A percentile compares a stretch with the other conserved stretches of the same genome.
Conservation (phyloP, 495 filamentous ascomycete species). For the Hypoxylon fragiforme region DNA sequence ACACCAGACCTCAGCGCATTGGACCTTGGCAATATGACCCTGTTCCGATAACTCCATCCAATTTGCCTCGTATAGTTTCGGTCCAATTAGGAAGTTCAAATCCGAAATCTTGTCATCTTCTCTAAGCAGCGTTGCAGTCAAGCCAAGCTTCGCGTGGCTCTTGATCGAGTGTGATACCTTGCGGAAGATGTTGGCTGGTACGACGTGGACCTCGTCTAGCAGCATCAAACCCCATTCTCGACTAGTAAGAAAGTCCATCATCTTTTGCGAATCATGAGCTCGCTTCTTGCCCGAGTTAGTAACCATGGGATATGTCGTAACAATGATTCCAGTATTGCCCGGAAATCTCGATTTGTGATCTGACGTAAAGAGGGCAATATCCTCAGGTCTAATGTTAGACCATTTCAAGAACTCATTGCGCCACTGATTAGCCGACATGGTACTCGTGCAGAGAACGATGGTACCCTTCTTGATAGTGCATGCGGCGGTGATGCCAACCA, state of each 20-base stretch:
- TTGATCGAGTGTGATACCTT: slow-evolving; percentile 89
- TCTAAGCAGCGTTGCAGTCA: slow-evolving; percentile 91
- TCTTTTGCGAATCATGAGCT: slow-evolving; percentile 91
- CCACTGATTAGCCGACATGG: slow-evolving; percentile 98
- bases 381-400: slow-evolving; percentile 94
- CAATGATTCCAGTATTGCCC: slow-evolving; percentile 89
- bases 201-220: slow-evolving; percentile 97
- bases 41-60: slow-evolving; percentile 99
- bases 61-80: slow-evolving; percentile 97
- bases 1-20: slow-evolving; percentile 99
- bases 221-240: slow-evolving; percentile 99
- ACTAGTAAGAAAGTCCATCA: slow-evolving; percentile 93
- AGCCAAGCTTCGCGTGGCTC: slow-evolving; percentile 92
- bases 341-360: slow-evolving; percentile 90
- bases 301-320: slow-evolving; percentile 98
- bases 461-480: slow-evolving; percentile 97
- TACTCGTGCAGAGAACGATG: slow-evolving; percentile 93
- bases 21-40: slow-evolving; percentile 95
- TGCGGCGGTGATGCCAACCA: slow-evolving; percentile 95
- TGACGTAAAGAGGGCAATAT: slow-evolving; percentile 93
- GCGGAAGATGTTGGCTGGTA: slow-evolving; percentile 93
- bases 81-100: slow-evolving; percentile 96
- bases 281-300: slow-evolving; percentile 76
- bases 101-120: slow-evolving; percentile 99
- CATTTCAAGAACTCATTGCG: slow-evolving; percentile 93